Base-by-base conservation (phyloP, 2,329 filamentous ascomycete genomes). In the Sphaerulina populicola region DNA sequence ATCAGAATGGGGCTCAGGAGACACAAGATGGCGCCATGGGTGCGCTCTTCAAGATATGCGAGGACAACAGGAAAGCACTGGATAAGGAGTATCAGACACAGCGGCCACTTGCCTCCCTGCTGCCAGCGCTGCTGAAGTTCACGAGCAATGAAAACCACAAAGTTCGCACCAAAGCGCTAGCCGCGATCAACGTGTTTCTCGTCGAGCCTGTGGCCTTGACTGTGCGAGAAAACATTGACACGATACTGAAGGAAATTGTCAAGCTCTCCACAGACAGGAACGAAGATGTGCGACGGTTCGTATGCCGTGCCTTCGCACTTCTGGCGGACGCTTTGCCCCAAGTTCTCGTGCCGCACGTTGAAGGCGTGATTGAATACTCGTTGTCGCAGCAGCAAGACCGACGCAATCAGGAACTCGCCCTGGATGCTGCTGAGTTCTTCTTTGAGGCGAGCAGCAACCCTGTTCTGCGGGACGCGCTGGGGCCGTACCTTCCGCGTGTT, bases 401-500 rank as follows among this genome's bases (percentile, higher is more conserved):
- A 21, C 83, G 90, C 23, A 90, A 97, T 58, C 84, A 90, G 49
- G 89, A 97, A 38, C 76, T 98, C 52, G 89, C 91, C 35, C 83
- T 94, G 58, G 93, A 98, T 67, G 93, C 93, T 7, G 89, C 93
- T 4, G 93, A 98, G 68, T 98, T 98, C 66, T 98, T 94, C 89
- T 80, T 98, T 40, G 88, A 88, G 36, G 83, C 94, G 15, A 90
- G 89, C 54, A 93, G 96, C 67, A 88, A 95, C 65, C 80, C 86
- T 38, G 80, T 85, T 53, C 73, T 97, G 47, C 88, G 88, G 73
- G 78, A 82, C 59, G 78, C 81, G 0, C 74, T 98, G 41, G 82
- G 78, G 7, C 89, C 89, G 0, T 87, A 87, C 65, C 79, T 97
- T 50, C 71, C 79, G 58, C 87, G 86, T 67, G 91, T 97, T 57